Percentiles rank a stretch among this genome's conserved stretches.
phyloP scores from a whole-genome alignment of 2,329 filamentous ascomycete species.

The Stachybotrys elegans region DNA sequence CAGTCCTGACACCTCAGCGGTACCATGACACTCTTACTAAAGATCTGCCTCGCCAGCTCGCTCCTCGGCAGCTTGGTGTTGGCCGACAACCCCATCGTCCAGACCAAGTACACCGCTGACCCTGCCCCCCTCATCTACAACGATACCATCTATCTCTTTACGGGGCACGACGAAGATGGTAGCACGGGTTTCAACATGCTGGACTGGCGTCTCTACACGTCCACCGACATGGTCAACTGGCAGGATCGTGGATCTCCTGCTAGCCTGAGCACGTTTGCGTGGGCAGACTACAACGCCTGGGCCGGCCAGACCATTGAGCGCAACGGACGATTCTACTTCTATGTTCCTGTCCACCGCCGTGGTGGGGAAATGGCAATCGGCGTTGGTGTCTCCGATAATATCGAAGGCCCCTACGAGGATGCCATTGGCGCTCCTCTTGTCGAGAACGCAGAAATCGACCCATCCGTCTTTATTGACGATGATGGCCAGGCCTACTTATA shows the following conservation, averaged over 20 bases:
- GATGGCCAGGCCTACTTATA: slow-evolving; percentile 31
- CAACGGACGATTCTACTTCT: slow-evolving; percentile 28
- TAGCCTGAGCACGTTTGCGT: slow-evolving; percentile 22
- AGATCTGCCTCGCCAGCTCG: no score
- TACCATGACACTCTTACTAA: no score
- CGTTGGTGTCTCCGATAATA: slow-evolving; percentile 19
- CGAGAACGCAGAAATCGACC: slow-evolving; percentile 25
- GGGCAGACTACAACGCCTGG: slow-evolving; percentile 28
- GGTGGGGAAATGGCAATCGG: slow-evolving; percentile 21
- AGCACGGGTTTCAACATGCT: slow-evolving; percentile 20
- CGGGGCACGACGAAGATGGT: slow-evolving; percentile 24
- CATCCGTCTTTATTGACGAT: slow-evolving; percentile 28
- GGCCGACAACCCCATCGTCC: background rate
- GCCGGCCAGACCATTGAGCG: slow-evolving; percentile 24
- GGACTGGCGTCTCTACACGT: slow-evolving; percentile 28
- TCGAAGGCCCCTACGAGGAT: slow-evolving; percentile 23
- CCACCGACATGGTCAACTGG: slow-evolving; percentile 29
- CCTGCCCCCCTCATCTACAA: slow-evolving; percentile 24
- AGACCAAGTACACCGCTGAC: slow-evolving; percentile 7
- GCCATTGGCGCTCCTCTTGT: slow-evolving; percentile 23
- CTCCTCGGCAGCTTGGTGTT: background rate
- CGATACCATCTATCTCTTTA: slow-evolving; percentile 22
- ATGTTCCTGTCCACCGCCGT: slow-evolving; percentile 18
- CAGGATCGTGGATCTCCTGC: slow-evolving; percentile 19
- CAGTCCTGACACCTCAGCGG: no score